Conservation (phyloP, 305 asterid genomes). For the Solanum hybrid region DNA sequence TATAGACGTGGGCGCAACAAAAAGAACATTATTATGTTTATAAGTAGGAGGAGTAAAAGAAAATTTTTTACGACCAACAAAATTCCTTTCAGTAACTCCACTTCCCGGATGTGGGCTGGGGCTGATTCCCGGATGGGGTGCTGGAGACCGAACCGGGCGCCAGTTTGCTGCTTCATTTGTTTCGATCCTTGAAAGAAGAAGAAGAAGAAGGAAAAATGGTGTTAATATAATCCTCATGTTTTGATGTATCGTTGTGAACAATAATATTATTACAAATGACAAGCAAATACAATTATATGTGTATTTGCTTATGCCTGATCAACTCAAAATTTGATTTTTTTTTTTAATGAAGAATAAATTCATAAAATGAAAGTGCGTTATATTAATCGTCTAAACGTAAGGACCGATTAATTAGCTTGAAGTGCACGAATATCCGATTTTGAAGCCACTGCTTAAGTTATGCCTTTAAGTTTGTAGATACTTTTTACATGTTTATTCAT, state of each 20-base stretch:
- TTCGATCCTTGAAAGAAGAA: not conserved
- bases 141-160: not conserved
- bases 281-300: not conserved
- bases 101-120: not conserved
- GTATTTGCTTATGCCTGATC: not conserved
- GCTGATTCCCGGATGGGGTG: conserved; percentile 8
- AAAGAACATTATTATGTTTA: not conserved
- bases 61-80: conserved; percentile 6
- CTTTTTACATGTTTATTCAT: not conserved
- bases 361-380: not conserved
- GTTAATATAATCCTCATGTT: not conserved
- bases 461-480: not conserved
- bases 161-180: not conserved
- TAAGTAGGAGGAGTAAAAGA: too few species aligned
- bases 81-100: conserved; percentile 9
- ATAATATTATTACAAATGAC: not conserved
- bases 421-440: not conserved
- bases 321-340: not conserved
- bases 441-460: not conserved
- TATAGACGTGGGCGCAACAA: not conserved
- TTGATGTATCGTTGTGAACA: not conserved
- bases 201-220: not conserved
- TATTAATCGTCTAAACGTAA: not conserved
- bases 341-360: too few species aligned
- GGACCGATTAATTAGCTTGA: not conserved